A percentile compares a stretch with the other conserved stretches of the same genome.
These are phyloP conservation scores for Salix purpurea DNA, from an alignment of 345 rosid species.

Conservation along the genomic window DNA sequence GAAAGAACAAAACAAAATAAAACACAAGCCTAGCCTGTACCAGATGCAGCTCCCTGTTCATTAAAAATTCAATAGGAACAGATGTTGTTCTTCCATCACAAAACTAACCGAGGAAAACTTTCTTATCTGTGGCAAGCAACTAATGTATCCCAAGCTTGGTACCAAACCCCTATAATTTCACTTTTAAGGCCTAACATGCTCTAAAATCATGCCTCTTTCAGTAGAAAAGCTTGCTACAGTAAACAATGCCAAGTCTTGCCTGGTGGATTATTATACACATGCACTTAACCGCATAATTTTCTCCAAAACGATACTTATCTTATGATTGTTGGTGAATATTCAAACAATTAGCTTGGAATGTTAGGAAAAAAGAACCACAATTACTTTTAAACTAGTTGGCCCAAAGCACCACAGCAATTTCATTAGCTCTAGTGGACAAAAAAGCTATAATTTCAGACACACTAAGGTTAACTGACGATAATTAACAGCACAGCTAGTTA, in stretches of 20 bases:
- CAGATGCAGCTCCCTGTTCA: neutral
- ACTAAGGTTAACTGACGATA: neutral
- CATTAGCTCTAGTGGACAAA: neutral
- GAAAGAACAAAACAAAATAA: no score
- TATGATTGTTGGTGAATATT: neutral
- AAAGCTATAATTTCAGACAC: neutral
- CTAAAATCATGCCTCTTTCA: neutral
- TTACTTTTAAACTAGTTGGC: neutral
- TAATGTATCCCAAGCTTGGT: neutral
- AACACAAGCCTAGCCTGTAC: neutral
- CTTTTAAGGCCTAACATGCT: neutral
- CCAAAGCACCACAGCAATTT: neutral
- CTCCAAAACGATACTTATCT: neutral
- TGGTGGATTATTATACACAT: neutral
- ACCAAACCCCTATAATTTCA: neutral
- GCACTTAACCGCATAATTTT: neutral
- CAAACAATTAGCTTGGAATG: neutral
- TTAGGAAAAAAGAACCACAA: neutral
- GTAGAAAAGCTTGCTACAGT: neutral
- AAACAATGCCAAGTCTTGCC: neutral
- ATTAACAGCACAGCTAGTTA: neutral
- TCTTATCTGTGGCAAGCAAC: neutral
- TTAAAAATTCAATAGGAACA: neutral
- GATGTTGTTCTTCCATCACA: neutral
- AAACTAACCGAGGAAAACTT: neutral